Conservation (phyloP, 306 rosid genomes). For the Citrullus mucosospermus region DNA sequence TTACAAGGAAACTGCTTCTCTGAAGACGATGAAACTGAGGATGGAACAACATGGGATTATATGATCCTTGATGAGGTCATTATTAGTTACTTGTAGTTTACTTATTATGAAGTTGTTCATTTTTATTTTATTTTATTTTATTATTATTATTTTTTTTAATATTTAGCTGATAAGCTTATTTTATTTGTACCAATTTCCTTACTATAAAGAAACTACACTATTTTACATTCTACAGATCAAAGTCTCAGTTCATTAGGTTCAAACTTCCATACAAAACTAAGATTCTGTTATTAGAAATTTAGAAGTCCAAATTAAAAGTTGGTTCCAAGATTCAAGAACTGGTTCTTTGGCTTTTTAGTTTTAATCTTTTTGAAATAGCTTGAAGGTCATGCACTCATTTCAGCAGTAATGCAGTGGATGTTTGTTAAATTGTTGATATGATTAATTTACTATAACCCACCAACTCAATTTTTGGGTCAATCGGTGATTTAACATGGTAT, state of each 20-base stretch:
- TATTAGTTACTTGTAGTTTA: neutral
- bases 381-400: neutral
- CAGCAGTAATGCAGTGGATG: neutral
- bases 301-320: neutral
- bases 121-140: neutral
- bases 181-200: neutral
- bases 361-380: neutral
- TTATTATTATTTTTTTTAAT: too few relatives aligned
- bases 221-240: neutral
- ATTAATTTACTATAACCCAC: too few relatives aligned
- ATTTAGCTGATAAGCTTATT: neutral
- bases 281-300: neutral
- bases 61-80: slow-evolving; percentile 94
- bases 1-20: slow-evolving; percentile 27
- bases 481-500: too few relatives aligned
- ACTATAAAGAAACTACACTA: neutral
- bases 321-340: neutral
- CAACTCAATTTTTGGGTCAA: too few relatives aligned
- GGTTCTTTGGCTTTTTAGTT: neutral
- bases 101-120: neutral
- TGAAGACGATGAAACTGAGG: slow-evolving; percentile 52
- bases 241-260: neutral
- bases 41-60: slow-evolving; percentile 64
- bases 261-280: neutral
- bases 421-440: too few relatives aligned